Conservation (phyloP, 768 basidiomycete genomes). For the Tulasnella sp. region DNA sequence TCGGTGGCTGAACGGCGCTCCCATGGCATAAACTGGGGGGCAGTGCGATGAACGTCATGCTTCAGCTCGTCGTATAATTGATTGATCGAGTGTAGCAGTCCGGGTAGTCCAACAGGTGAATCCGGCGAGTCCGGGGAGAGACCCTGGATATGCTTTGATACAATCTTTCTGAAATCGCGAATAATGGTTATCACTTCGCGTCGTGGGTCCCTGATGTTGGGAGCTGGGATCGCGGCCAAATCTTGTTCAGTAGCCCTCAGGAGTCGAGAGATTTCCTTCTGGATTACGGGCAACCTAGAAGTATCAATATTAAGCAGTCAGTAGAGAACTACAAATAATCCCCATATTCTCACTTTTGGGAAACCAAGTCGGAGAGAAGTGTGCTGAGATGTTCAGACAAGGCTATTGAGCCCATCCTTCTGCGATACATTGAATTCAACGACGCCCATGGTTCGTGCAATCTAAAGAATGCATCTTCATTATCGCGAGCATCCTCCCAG, state of each 20-base stretch:
- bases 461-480: background rate
- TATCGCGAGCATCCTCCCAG: constrained; percentile 41
- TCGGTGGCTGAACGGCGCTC: too few relatives aligned
- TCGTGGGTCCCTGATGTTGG: constrained; percentile 1
- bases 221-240: background rate
- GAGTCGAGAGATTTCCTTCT: background rate
- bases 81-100: constrained; percentile 46
- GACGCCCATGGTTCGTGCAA: constrained; percentile 38
- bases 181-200: constrained; percentile 1
- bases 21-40: constrained; percentile 47
- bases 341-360: constrained; percentile 37
- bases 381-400: constrained; percentile 45
- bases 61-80: constrained; percentile 38
- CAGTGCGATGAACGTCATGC: constrained; percentile 36
- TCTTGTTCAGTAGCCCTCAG: background rate
- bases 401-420: constrained; percentile 42
- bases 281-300: background rate
- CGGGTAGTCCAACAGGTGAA: too few relatives aligned
- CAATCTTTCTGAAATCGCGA: constrained; percentile 2
- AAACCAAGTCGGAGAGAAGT: constrained; percentile 50
- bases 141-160: constrained; percentile 6
- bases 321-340: background rate
- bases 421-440: constrained; percentile 40
- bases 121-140: background rate
- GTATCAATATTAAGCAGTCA: background rate